Conservation (phyloP, 768 basidiomycete genomes). For the Antrodiella citrinella region DNA sequence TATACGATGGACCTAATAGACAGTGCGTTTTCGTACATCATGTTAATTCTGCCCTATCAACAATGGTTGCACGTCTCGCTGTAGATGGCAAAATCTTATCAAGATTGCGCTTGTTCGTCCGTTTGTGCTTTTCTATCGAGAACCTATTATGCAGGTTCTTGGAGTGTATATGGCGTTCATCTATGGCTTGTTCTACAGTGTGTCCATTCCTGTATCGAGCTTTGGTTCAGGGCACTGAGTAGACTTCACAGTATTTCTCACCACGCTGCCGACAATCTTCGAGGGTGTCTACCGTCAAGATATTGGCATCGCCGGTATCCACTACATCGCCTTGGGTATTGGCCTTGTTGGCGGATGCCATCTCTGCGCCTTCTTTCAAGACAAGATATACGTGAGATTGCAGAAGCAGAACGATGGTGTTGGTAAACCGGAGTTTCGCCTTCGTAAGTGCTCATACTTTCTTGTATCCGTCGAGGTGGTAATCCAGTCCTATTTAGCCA, state of each 20-base stretch:
- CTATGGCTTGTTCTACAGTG: constrained; percentile 54
- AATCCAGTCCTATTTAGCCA: constrained; percentile 29
- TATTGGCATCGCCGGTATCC: constrained; percentile 50
- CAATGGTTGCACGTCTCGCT: not conserved
- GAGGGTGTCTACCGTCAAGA: constrained; percentile 39
- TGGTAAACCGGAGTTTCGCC: constrained; percentile 47
- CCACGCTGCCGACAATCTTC: constrained; percentile 54
- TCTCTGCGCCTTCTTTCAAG: constrained; percentile 48
- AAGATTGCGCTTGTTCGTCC: constrained; percentile 50
- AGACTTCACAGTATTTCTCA: constrained; percentile 44
- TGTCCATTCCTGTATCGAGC: not conserved
- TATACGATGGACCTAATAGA: constrained; percentile 32
- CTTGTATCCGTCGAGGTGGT: not conserved
- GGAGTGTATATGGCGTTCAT: constrained; percentile 62
- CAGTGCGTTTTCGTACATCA: constrained; percentile 25
- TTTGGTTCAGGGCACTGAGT: not conserved
- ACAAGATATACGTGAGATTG: constrained; percentile 44
- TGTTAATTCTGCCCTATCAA: not conserved
- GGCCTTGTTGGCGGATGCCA: constrained; percentile 33
- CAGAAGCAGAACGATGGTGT: constrained; percentile 44
- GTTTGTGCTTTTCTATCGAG: constrained; percentile 47
- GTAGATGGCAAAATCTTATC: constrained; percentile 48
- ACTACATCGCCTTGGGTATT: constrained; percentile 52
- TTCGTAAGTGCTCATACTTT: constrained; percentile 27
- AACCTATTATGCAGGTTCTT: constrained; percentile 58